Conservation (phyloP, 352 stramenopile genomes). For the Lagenidium sp. region DNA sequence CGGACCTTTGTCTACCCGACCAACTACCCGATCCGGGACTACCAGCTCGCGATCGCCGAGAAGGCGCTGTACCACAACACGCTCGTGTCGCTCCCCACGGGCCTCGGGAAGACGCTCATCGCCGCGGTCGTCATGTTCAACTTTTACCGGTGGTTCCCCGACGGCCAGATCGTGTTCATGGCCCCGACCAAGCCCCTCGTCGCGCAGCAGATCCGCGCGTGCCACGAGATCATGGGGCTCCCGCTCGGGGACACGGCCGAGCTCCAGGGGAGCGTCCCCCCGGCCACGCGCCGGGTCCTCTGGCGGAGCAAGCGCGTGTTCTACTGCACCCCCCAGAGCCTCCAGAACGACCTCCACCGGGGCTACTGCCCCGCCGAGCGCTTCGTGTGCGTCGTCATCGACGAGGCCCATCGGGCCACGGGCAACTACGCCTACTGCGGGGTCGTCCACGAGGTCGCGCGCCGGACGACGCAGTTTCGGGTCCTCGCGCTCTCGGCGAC, state of each 20-base stretch:
- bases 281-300: slow-evolving; percentile 57
- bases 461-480: slow-evolving; percentile 75
- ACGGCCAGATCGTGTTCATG: slow-evolving; percentile 95
- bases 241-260: slow-evolving; percentile 77
- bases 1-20: slow-evolving; percentile 82
- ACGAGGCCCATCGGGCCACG: slow-evolving; percentile 96
- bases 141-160: slow-evolving; percentile 97
- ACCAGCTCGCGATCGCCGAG: slow-evolving; percentile 93
- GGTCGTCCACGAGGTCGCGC: slow-evolving; percentile 76
- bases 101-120: slow-evolving; percentile 99
- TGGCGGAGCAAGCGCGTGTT: slow-evolving; percentile 95
- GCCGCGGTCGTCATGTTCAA: slow-evolving; percentile 99
- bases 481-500: slow-evolving; percentile 95
- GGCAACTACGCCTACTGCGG: slow-evolving; percentile 96
- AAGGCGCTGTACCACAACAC: slow-evolving; percentile 96
- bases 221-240: slow-evolving; percentile 93
- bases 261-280: slow-evolving; percentile 76
- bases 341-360: slow-evolving; percentile 93
- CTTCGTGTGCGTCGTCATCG: slow-evolving; percentile 96
- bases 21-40: slow-evolving; percentile 89
- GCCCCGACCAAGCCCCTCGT: slow-evolving; percentile 98
- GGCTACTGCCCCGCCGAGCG: slow-evolving; percentile 61
- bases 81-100: slow-evolving; percentile 97
- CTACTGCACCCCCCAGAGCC: slow-evolving; percentile 98
- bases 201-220: slow-evolving; percentile 96